Base-by-base conservation (phyloP, 148 eudicot species). In the Oxyria digyna region DNA sequence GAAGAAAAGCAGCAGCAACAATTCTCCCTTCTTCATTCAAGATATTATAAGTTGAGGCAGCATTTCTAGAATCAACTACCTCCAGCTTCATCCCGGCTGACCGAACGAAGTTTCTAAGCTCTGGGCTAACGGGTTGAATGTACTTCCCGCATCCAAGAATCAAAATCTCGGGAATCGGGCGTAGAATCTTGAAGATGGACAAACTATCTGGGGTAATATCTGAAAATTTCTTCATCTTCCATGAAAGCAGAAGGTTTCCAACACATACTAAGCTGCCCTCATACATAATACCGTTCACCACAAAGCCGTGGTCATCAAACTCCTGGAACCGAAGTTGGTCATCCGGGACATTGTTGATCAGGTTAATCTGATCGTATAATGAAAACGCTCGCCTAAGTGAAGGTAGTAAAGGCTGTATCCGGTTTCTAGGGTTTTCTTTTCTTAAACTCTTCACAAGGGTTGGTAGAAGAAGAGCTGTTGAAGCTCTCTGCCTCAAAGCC, bases 21-120 rank as follows among this genome's bases (percentile, higher is more conserved):
- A 95, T 84, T 82, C 99, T 85, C 52, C 97, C 99, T 84, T 95
- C 99, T 81, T 95, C 99, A 37, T 95, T 95, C 78, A 95, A 74
- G 54, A 95, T 87, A 76, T 95, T 95, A 80, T 86, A 94, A 0
- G 99, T 94, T 6, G 99, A 88, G 63, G 97, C 82, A 11, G 97
- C 97, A 72, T 95, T 95, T 81, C 91, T 80, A 67, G 96, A 87
- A 81, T 95, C 99, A 67, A 95, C 79, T 73, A 85, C 87, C 81
- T 91, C 99, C 65, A 91, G 68, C 80, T 88, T 95, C 91, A 95
- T 91, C 75, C 99, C 97, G 45, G 85, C 74, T 43, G 96, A 95
- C 27, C 87, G 85, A 75, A 91, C 74, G 73, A 82, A 95, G 27
- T 66, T 80, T 45, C 85, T 81, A 35, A 95, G 69, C 81, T 91